phyloP scores from a whole-genome alignment of 257 asterid genomes.

The Schizonepeta tenuifolia region DNA sequence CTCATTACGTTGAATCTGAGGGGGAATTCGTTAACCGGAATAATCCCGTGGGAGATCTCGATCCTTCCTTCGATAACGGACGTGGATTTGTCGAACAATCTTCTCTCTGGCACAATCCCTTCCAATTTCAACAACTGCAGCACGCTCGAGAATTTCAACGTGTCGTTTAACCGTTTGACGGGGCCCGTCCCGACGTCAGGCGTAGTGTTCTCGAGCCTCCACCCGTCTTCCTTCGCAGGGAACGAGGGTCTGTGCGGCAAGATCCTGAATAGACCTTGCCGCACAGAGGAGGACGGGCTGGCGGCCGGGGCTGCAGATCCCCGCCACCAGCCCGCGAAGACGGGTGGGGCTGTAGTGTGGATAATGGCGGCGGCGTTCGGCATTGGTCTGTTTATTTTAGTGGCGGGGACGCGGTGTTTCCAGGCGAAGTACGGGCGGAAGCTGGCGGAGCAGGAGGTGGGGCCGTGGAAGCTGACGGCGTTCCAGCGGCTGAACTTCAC shows the following conservation, averaged over 20 bases:
- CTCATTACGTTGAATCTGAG: slow-evolving; percentile 61
- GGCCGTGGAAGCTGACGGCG: slow-evolving; percentile 88
- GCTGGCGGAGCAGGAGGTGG: slow-evolving; percentile 44
- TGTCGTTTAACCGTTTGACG: slow-evolving; percentile 80
- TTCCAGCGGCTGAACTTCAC: slow-evolving; percentile 83
- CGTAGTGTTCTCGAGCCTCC: slow-evolving; percentile 60
- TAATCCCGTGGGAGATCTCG: slow-evolving; percentile 92
- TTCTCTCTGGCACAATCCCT: slow-evolving; percentile 80
- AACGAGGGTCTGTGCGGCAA: slow-evolving; percentile 85
- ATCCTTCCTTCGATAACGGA: slow-evolving; percentile 70
- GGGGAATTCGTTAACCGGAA: slow-evolving; percentile 69
- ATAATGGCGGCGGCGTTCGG: slow-evolving; percentile 83
- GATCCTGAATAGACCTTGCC: slow-evolving; percentile 57
- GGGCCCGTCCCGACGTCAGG: slow-evolving; percentile 86
- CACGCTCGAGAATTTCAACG: slow-evolving; percentile 80
- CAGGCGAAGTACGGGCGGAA: background rate
- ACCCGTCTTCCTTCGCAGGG: slow-evolving; percentile 73
- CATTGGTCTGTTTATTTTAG: slow-evolving; percentile 58
- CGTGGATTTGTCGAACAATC: slow-evolving; percentile 74
- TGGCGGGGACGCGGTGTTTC: slow-evolving; percentile 63
- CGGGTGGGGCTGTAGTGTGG: slow-evolving; percentile 76
- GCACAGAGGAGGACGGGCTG: background rate
- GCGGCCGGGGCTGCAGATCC: slow-evolving; percentile 36
- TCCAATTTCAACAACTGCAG: slow-evolving; percentile 72
- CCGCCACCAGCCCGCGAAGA: slow-evolving; percentile 52